A percentile compares a stretch with the other conserved stretches of the same genome.
These are phyloP conservation scores for Kappamyces sp. DNA, from an alignment of 192 early-diverging fungal genomes.

Conservation along the genomic window DNA sequence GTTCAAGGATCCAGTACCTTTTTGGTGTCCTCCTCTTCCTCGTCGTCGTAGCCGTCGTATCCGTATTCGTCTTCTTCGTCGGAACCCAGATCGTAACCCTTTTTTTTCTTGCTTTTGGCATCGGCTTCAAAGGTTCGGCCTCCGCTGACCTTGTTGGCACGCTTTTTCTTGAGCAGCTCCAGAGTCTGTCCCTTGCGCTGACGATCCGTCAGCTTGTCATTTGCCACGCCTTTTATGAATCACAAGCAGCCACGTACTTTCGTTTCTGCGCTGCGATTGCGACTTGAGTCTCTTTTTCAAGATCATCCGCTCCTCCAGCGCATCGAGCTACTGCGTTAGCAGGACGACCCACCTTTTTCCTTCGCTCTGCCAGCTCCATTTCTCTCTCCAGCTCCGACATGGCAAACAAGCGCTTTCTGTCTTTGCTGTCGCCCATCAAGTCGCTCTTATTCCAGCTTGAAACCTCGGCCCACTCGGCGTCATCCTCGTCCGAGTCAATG, in stretches of 20 bases:
- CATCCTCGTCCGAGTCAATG: slow-evolving; percentile 4
- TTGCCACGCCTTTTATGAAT: slow-evolving; percentile 6
- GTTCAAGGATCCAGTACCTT: too few species aligned
- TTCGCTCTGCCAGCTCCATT: slow-evolving; percentile 16
- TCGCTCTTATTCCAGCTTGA: slow-evolving; percentile 13
- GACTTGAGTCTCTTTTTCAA: slow-evolving; percentile 16
- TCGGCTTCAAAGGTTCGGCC: background rate
- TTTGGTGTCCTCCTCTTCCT: background rate
- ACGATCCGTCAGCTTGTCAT: background rate
- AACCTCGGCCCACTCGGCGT: slow-evolving; percentile 14
- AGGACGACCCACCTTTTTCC: slow-evolving; percentile 15
- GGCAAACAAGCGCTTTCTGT: slow-evolving; percentile 14
- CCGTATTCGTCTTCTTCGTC: slow-evolving; percentile 16
- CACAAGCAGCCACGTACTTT: too few species aligned
- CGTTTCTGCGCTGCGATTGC: background rate
- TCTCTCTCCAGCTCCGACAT: slow-evolving; percentile 25
- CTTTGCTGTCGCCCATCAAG: slow-evolving; percentile 22
- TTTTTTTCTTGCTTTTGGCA: slow-evolving; percentile 8
- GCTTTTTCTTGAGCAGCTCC: slow-evolving; percentile 4
- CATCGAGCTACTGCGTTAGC: slow-evolving; percentile 4
- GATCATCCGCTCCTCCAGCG: slow-evolving; percentile 15
- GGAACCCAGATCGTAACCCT: background rate
- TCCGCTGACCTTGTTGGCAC: slow-evolving; percentile 5
- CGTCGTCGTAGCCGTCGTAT: slow-evolving; percentile 10
- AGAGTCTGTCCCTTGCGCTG: slow-evolving; percentile 10